Evolutionary conservation across 2,329 filamentous ascomycete genomes (phyloP), one percentile per base, ranked within the genome.

Genomic region (Graphilbum sp.): DNA sequence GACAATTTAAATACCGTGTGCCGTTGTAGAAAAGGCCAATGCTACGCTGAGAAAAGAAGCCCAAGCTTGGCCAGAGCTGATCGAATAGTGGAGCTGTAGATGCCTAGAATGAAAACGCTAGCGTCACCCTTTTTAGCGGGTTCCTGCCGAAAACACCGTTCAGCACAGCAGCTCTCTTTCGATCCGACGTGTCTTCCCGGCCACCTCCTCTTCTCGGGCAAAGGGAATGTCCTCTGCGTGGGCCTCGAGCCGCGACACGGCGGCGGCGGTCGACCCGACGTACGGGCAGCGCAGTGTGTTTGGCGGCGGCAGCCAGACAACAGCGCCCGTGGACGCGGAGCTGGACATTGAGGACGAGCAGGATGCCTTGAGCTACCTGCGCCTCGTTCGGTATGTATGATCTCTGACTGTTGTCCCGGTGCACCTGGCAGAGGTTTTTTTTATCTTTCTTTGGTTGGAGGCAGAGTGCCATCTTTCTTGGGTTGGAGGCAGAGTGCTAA

Each of bases 221-320:
- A 30, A 30, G 5, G 8, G 5, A 4, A 39, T 39, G 37, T 16
- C 32, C 2, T 31, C 37, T 21, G 24, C 21, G 33, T 35, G 38
- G 35, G 11, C 7, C 7, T 13, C 21, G 4, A 19, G 20, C 13
- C 35, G 32, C 31, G 35, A 27, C 12, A 16, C 39, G 34, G 29
- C 32, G 45, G 58, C 61, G 5, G 57, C 59, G 35, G 64, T 75
- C 41, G 69, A 84, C 52, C 67, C 72, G 10, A 69, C 72, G 3
- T 83, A 75, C 54, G 80, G 80, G 31, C 79, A 84, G 56, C 72
- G 75, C 54, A 73, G 74, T 49, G 79, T 79, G 32, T 80, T 86
- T 47, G 75, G 78, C 7, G 68, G 68, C n/a, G 56, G 72, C 13
- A 67, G 72, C 34, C 62, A 67, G 42, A 46, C 54, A n/a, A 55